A percentile compares a stretch with the other conserved stretches of the same genome.
Conservation (phyloP, 495 filamentous ascomycete genomes). For the Xylaria venustula region DNA sequence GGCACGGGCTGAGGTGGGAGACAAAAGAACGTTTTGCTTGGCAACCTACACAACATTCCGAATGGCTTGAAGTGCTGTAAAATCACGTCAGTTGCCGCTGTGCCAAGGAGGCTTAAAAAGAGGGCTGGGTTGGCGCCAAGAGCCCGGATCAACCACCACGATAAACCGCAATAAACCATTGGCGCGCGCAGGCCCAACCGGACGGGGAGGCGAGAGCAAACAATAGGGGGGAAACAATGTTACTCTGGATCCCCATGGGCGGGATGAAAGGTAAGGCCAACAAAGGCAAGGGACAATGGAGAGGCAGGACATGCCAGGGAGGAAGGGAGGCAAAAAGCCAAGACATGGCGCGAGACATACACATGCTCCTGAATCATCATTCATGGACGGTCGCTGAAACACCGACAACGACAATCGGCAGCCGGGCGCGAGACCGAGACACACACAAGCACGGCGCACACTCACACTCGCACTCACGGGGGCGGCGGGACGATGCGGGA, state of each 20-base stretch:
- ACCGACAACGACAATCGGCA: constrained; percentile 23
- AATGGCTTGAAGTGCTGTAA: constrained; percentile 35
- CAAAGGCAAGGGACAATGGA: background rate
- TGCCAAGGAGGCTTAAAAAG: constrained; percentile 31
- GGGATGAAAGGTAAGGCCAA: background rate
- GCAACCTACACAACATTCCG: constrained; percentile 37
- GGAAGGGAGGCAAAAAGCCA: constrained; percentile 6
- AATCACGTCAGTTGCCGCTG: constrained; percentile 28
- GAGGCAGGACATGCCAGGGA: too few relatives aligned
- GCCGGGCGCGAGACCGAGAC: background rate
- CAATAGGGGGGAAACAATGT: constrained; percentile 13
- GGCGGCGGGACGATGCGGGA: constrained; percentile 3
- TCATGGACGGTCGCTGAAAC: constrained; percentile 25
- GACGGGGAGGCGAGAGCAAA: constrained; percentile 22
- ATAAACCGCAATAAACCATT: constrained; percentile 20
- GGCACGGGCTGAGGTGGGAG: background rate
- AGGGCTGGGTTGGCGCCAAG: constrained; percentile 21
- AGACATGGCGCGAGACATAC: constrained; percentile 27
- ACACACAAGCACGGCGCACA: constrained; percentile 9
- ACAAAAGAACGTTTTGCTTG: constrained; percentile 35
- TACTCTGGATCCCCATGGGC: background rate
- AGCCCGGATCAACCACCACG: constrained; percentile 21
- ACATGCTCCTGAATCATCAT: constrained; percentile 38
- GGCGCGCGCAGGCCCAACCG: constrained; percentile 10
- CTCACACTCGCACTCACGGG: background rate